Conservation (phyloP, 1,139 yeast species). For the Waltiozyma sp. region DNA sequence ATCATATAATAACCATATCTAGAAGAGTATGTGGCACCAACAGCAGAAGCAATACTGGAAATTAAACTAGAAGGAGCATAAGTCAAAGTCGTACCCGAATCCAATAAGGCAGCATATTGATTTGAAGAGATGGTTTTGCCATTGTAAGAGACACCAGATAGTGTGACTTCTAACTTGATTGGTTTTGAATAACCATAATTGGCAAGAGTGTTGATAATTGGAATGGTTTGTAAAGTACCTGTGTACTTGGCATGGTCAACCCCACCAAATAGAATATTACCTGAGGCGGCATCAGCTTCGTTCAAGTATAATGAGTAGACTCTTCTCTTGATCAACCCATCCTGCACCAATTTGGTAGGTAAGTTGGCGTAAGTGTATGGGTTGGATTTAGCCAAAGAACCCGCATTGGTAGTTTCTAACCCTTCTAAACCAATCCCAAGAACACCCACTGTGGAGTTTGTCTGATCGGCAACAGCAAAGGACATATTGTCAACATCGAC, state of each 20-base stretch:
- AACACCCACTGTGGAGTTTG: conserved; percentile 48
- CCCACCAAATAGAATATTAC: conserved; percentile 46
- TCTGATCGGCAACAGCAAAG: conserved; percentile 48
- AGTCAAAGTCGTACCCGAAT: conserved; percentile 59
- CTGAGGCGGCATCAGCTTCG: conserved; percentile 26
- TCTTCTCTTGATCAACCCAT: conserved; percentile 39
- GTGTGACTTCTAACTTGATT: conserved; percentile 34
- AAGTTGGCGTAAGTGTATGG: conserved; percentile 37
- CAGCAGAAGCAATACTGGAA: conserved; percentile 25
- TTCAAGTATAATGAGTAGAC: conserved; percentile 46
- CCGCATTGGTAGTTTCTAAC: conserved; percentile 33
- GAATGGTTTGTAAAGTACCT: conserved; percentile 35
- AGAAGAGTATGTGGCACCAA: conserved; percentile 28
- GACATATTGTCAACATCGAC: conserved; percentile 27
- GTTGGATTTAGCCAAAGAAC: conserved; percentile 8
- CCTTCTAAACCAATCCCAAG: conserved; percentile 53
- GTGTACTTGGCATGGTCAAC: conserved; percentile 41
- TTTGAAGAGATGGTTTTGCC: conserved; percentile 19
- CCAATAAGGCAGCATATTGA: conserved; percentile 38
- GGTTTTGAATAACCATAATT: conserved; percentile 17
- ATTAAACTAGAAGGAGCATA: conserved; percentile 37
- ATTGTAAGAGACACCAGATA: conserved; percentile 27
- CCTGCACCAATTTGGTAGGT: conserved; percentile 41
- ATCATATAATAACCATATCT: conserved; percentile 12
- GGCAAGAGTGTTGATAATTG: conserved; percentile 29